A percentile compares a stretch with the other conserved stretches of the same genome.
Conservation (phyloP, 225 moss, liverwort and hornwort genomes). For the Pseudisothecium myosuroides region DNA sequence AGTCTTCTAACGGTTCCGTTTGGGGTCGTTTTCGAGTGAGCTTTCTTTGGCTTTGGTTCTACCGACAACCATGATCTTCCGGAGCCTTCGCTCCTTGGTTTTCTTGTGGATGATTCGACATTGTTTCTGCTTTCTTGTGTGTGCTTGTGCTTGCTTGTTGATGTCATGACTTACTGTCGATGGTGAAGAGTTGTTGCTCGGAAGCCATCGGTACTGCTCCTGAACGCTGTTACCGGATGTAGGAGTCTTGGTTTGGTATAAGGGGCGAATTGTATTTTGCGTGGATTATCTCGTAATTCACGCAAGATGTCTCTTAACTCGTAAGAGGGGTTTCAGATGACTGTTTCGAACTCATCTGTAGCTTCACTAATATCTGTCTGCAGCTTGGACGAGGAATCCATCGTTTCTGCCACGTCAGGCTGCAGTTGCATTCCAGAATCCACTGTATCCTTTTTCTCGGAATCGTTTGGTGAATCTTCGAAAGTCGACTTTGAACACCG, state of each 20-base stretch:
- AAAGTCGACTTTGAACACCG: background rate
- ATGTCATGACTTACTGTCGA: background rate
- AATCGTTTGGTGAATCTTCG: background rate
- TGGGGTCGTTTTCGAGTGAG: fast-evolving
- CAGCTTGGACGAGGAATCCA: background rate
- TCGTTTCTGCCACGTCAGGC: background rate
- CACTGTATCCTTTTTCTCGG: background rate
- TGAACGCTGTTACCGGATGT: background rate
- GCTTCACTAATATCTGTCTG: no score
- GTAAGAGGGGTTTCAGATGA: background rate
- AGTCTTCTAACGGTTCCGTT: background rate
- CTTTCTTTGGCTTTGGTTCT: background rate
- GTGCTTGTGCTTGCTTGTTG: background rate
- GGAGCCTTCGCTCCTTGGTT: background rate
- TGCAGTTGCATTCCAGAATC: background rate
- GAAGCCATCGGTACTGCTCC: background rate
- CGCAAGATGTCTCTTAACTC: background rate
- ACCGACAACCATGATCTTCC: background rate
- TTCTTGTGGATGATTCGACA: background rate
- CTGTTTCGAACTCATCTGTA: background rate
- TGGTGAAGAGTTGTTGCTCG: background rate
- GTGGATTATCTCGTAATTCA: background rate
- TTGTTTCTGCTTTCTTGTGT: background rate
- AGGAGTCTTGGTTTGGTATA: background rate
- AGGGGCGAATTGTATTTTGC: background rate